These are phyloP conservation scores for Claviceps humidiphila DNA, from an alignment of 2,329 filamentous ascomycete species.

Conservation along the genomic window DNA sequence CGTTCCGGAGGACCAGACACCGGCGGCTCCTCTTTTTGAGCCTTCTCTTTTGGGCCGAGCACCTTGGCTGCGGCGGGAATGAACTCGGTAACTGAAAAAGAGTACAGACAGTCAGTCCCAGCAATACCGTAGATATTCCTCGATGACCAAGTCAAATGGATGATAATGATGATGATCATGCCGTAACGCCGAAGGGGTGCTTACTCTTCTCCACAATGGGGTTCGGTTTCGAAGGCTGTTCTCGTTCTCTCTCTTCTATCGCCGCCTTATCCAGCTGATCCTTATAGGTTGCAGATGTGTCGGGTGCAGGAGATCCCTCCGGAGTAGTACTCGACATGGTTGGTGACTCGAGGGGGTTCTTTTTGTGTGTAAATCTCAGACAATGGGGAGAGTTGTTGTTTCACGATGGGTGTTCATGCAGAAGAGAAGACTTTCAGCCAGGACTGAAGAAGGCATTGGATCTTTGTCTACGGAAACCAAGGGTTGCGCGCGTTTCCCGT, in stretches of 20 bases:
- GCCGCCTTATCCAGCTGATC: constrained; percentile 31
- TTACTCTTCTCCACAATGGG: constrained; percentile 31
- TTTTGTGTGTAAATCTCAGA: not conserved
- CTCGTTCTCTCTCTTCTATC: constrained; percentile 16
- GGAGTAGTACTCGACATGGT: constrained; percentile 6
- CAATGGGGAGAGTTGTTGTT: not conserved
- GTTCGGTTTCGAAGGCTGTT: constrained; percentile 16
- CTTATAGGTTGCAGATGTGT: constrained; percentile 23
- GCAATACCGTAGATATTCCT: not conserved
- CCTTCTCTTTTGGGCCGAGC: constrained; percentile 21
- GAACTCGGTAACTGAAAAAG: constrained; percentile 26
- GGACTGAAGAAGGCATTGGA: not conserved
- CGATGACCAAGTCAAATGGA: not conserved
- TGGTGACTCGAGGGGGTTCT: not conserved
- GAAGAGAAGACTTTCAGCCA: not conserved
- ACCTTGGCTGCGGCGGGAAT: constrained; percentile 29
- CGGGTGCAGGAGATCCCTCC: constrained; percentile 4
- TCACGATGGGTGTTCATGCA: not conserved
- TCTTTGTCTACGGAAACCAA: not conserved
- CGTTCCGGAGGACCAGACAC: constrained; percentile 26
- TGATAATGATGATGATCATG: no score
- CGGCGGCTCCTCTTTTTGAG: constrained; percentile 9
- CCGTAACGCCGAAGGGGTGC: not conserved
- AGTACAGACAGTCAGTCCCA: not conserved
- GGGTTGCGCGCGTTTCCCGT: no score